Conservation (phyloP, 2,329 filamentous ascomycete genomes). For the Daldinia sp. region DNA sequence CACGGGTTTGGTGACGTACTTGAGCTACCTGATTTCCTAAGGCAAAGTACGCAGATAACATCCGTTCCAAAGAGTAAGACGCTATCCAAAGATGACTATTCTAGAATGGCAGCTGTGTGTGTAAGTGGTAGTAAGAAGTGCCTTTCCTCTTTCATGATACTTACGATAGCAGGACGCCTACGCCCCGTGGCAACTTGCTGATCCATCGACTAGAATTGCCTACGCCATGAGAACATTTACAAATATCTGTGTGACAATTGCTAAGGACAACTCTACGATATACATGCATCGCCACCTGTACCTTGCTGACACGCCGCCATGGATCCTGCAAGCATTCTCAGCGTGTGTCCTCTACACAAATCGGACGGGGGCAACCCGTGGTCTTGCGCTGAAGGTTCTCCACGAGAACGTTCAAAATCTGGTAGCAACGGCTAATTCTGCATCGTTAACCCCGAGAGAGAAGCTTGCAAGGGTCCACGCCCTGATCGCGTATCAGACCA, state of each 20-base stretch:
- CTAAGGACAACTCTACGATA: conserved; percentile 49
- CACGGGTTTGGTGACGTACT: conserved; percentile 7
- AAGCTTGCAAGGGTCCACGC: conserved; percentile 56
- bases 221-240: conserved; percentile 48
- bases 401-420: conserved; percentile 50
- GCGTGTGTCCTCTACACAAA: conserved; percentile 51
- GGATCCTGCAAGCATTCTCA: conserved; percentile 53
- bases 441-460: conserved; percentile 45
- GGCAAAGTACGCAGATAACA: conserved; percentile 1
- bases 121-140: conserved; percentile 27
- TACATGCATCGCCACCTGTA: conserved; percentile 57
- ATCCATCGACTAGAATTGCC: conserved; percentile 51
- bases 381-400: conserved; percentile 52
- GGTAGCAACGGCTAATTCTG: conserved; percentile 46
- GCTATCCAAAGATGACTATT: conserved; percentile 35
- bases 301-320: conserved; percentile 49
- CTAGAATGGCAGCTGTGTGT: conserved; percentile 34
- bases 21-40: conserved; percentile 16
- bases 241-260: conserved; percentile 48
- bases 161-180: conserved; percentile 31
- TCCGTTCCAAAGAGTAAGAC: conserved; percentile 11
- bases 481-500: conserved; percentile 52
- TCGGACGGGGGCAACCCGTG: conserved; percentile 50
- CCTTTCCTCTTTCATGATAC: background rate
- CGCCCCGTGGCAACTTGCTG: conserved; percentile 47